Conservation (phyloP, 306 rosid species). For the Glycine soja region DNA sequence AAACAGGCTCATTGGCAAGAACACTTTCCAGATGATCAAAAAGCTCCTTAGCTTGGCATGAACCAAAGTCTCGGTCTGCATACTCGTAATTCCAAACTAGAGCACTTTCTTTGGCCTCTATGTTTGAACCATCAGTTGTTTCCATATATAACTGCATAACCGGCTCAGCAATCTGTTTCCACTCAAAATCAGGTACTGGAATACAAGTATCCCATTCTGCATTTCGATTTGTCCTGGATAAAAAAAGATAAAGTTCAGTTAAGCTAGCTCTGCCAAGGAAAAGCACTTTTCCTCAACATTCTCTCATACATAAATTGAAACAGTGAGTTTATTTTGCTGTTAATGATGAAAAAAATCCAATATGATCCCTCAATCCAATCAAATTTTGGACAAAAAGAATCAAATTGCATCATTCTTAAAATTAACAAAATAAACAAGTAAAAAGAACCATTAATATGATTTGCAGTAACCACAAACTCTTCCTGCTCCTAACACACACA, state of each 20-base stretch:
- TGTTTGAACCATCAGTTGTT: conserved; percentile 88
- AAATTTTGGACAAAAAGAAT: conserved; percentile 4
- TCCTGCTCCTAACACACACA: conserved; percentile 15
- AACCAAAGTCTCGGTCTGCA: conserved; percentile 88
- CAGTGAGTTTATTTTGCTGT: background rate
- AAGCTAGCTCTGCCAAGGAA: conserved; percentile 16
- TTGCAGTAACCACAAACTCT: conserved; percentile 5
- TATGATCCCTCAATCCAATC: conserved; percentile 6
- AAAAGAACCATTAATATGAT: background rate
- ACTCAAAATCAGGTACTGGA: conserved; percentile 74
- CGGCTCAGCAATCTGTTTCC: conserved; percentile 95
- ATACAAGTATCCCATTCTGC: conserved; percentile 80
- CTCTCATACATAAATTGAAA: background rate
- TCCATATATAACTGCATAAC: conserved; percentile 85
- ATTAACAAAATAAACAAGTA: conserved; percentile 23
- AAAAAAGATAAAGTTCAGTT: conserved; percentile 18
- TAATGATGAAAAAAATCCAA: background rate
- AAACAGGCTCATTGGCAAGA: conserved; percentile 90
- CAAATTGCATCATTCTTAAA: conserved; percentile 14
- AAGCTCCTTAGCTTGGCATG: conserved; percentile 94
- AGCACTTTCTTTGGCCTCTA: conserved; percentile 87
- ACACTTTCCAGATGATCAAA: conserved; percentile 92
- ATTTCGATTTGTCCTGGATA: conserved; percentile 64
- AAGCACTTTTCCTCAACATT: conserved; percentile 1
- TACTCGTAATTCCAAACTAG: conserved; percentile 85